Conservation (phyloP, 177 flowering plant genomes). For the Vitis hybrid region DNA sequence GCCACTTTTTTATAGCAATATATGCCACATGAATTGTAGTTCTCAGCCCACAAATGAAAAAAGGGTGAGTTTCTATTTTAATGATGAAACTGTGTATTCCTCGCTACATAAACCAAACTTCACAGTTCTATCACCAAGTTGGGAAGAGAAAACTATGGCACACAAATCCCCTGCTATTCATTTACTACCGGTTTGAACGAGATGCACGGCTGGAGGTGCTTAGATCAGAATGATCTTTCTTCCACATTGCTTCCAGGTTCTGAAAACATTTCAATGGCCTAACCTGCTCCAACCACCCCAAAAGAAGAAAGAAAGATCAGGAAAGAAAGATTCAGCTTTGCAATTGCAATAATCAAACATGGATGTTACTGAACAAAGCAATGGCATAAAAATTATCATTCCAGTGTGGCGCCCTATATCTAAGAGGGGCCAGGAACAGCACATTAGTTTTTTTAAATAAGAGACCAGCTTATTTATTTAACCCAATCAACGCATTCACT, state of each 20-base stretch:
- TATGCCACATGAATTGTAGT: not conserved
- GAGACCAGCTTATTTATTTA: no score
- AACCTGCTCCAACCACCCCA: slow-evolving; percentile 37
- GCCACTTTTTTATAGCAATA: not conserved
- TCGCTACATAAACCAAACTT: no score
- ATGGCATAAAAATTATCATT: not conserved
- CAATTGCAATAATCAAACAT: not conserved
- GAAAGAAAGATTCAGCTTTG: not conserved
- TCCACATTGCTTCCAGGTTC: slow-evolving; percentile 56
- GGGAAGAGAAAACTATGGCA: not conserved
- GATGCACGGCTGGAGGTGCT: slow-evolving; percentile 49
- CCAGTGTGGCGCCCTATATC: not conserved
- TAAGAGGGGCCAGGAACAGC: not conserved
- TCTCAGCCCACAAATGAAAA: slow-evolving; percentile 8
- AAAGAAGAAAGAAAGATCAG: not conserved
- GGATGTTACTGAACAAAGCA: not conserved
- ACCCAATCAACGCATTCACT: no score
- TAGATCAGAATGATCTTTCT: slow-evolving; percentile 42
- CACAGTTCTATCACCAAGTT: not conserved
- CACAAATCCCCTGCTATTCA: slow-evolving; percentile 8
- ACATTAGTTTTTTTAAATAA: no score
- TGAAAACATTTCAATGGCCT: slow-evolving; percentile 64
- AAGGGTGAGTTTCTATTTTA: not conserved
- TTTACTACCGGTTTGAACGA: slow-evolving; percentile 27
- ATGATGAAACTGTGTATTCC: no score